Base-by-base conservation (phyloP, 148 eudicot species). In the Pharnaceum exiguum region DNA sequence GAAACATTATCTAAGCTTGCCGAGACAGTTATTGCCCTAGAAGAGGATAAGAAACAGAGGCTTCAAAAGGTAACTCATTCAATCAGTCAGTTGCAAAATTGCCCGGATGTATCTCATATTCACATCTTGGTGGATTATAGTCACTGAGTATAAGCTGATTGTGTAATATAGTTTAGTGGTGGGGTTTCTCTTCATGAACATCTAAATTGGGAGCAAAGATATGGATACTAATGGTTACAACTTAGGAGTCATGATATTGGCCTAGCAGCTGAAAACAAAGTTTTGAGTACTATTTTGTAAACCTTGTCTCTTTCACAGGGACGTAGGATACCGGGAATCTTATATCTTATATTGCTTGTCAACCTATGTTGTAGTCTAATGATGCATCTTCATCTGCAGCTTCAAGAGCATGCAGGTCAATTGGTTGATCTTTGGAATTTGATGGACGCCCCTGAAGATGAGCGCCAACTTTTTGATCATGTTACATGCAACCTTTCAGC, bases 21-120 rank as follows among this genome's bases (percentile, higher is more conserved):
- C 25, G 84, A 89, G 81, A 89, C 99, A 23, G 99, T 94, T 49
- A 53, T 82, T 71, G 79, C 77, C 12, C 78, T 94, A 17, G 60
- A 94, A 66, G 96, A 94, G 66, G 99, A 94, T 70, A 94, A 94
- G 69, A 77, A 78, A 55, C 84, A 79, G 80, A 86, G 99, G 70
- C 77, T 94, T 71, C 77, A 77, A 12, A 94, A 89, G 96, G 99
- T 94, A 74, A 44, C 13, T 25, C 31, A n/a, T n/a, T n/a, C n/a
- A n/a, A n/a, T n/a, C n/a, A n/a, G n/a, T n/a, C n/a, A n/a, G n/a
- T n/a, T n/a, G n/a, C n/a, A n/a, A n/a, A n/a, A n/a, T n/a, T n/a
- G n/a, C n/a, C n/a, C n/a, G n/a, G n/a, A n/a, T n/a, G n/a, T n/a
- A n/a, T n/a, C n/a, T n/a, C n/a, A n/a, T n/a, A n/a, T n/a, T n/a